These are phyloP conservation scores for Ascochyta rabiei DNA, from an alignment of 2,329 filamentous ascomycete genomes.

Conservation along the genomic window DNA sequence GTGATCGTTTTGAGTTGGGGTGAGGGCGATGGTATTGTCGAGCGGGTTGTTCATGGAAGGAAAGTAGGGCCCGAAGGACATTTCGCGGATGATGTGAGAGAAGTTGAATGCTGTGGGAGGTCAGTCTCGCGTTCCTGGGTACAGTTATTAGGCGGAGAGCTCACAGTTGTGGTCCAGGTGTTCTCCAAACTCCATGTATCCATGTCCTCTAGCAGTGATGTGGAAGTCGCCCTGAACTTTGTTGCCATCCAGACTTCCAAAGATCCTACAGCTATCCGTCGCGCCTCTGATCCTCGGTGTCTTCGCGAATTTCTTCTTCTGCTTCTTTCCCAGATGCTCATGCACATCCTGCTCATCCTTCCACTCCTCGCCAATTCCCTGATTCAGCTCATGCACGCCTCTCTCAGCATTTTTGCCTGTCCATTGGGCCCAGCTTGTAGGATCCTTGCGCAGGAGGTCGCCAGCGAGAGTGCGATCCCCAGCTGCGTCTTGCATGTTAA, in stretches of 20 bases:
- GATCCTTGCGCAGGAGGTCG: constrained; percentile 73
- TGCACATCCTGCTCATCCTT: constrained; percentile 92
- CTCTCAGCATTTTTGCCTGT: constrained; percentile 69
- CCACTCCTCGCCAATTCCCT: constrained; percentile 60
- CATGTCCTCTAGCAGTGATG: constrained; percentile 92
- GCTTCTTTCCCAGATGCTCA: constrained; percentile 80
- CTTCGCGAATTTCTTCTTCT: constrained; percentile 70
- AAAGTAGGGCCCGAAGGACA: constrained; percentile 97
- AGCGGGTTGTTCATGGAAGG: constrained; percentile 92
- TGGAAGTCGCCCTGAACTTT: constrained; percentile 99
- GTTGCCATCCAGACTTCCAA: constrained; percentile 87
- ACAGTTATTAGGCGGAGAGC: constrained; percentile 37
- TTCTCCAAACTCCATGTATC: constrained; percentile 80
- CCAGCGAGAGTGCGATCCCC: constrained; percentile 90
- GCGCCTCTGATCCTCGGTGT: constrained; percentile 69
- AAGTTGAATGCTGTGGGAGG: constrained; percentile 83
- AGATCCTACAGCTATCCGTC: constrained; percentile 84
- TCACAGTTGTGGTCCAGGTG: constrained; percentile 83
- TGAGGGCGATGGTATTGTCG: constrained; percentile 87
- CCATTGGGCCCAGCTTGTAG: constrained; percentile 84
- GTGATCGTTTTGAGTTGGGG: constrained; percentile 72
- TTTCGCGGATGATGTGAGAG: constrained; percentile 92
- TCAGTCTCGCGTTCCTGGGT: not conserved
- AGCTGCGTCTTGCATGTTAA: constrained; percentile 96
- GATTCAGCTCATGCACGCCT: constrained; percentile 52